Evolutionary conservation across 1,139 yeast genomes (phyloP).

Genomic region (Blastobotrys raffinosifermentans): DNA sequence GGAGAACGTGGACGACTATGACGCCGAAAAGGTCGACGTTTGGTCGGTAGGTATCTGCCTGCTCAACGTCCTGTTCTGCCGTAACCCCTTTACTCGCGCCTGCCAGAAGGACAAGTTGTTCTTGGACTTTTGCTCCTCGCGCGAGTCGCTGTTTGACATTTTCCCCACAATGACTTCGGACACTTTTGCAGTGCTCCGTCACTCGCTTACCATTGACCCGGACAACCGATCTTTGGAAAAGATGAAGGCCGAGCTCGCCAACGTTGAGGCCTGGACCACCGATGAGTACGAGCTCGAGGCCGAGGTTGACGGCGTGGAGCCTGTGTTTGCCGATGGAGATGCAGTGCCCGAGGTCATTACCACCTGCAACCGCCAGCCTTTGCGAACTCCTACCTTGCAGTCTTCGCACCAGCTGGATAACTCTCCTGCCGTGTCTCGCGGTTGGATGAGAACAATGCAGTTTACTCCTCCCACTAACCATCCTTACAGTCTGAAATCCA

Average conservation of each 20-base stretch:
- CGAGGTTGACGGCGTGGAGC: constrained; percentile 19
- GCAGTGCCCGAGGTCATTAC: constrained; percentile 15
- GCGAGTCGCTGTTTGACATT: constrained; percentile 88
- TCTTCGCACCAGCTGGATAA: constrained; percentile 10
- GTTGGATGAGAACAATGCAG: constrained; percentile 35
- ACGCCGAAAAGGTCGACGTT: constrained; percentile 81
- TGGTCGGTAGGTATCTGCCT: constrained; percentile 92
- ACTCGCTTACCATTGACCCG: constrained; percentile 80
- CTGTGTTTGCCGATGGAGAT: not conserved
- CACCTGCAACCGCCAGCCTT: constrained; percentile 37
- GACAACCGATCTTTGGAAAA: constrained; percentile 62
- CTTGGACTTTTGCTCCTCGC: constrained; percentile 76
- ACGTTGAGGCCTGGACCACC: constrained; percentile 66
- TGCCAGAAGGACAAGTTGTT: constrained; percentile 80
- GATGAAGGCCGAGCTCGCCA: constrained; percentile 55
- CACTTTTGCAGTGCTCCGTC: constrained; percentile 73
- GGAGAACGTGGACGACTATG: constrained; percentile 54
- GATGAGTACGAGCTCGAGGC: constrained; percentile 50
- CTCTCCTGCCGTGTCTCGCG: constrained; percentile 9
- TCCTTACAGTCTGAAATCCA: constrained; percentile 7
- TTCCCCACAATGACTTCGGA: constrained; percentile 88
- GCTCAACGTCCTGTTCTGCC: constrained; percentile 79
- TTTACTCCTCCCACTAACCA: constrained; percentile 32
- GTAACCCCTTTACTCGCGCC: constrained; percentile 83
- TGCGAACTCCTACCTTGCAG: constrained; percentile 34